Percentiles rank a stretch among this genome's conserved stretches.
Conservation (phyloP, 345 rosid species). For the Salix suchowensis region DNA sequence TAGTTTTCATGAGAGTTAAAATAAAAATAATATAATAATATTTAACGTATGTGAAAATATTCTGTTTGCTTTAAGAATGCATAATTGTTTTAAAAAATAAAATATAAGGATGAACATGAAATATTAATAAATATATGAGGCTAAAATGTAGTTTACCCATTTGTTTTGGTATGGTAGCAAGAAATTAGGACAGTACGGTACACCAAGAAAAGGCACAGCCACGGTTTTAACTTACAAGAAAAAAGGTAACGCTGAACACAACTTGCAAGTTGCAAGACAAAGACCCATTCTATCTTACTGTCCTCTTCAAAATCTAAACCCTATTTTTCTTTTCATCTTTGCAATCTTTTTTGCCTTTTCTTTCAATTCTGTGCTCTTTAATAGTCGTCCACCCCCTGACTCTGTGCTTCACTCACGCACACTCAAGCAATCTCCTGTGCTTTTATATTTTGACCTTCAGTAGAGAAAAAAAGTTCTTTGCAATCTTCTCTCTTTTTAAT, state of each 20-base stretch:
- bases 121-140: neutral
- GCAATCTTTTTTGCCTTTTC: neutral
- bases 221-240: neutral
- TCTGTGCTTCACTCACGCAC: neutral
- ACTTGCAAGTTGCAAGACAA: neutral
- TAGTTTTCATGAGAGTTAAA: neutral
- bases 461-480: neutral
- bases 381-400: neutral
- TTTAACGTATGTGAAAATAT: neutral
- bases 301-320: neutral
- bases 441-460: constrained; percentile 14
- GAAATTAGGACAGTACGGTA: neutral
- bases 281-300: neutral
- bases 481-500: neutral
- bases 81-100: neutral
- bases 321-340: neutral
- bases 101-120: neutral
- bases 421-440: neutral
- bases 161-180: neutral
- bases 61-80: too few species aligned
- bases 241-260: neutral
- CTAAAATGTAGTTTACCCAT: neutral
- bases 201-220: neutral
- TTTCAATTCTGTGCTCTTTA: neutral
- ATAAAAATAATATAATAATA: neutral